Evolutionary conservation across 148 eudicot species (phyloP), one percentile per base, ranked within the genome.

Genomic region (Arctostaphylos glauca): DNA sequence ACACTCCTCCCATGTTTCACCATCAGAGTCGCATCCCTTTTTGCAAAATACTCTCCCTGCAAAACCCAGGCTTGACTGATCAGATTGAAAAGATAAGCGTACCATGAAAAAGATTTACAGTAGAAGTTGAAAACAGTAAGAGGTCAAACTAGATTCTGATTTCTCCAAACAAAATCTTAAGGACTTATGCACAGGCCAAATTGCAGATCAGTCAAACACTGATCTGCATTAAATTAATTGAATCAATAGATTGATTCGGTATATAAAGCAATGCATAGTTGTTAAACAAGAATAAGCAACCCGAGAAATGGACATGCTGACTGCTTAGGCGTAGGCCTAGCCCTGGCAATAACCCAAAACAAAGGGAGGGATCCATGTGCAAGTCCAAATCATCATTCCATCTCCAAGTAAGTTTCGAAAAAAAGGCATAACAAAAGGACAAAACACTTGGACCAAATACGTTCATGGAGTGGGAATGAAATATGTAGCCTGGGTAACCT

Each of bases 41-140:
- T 96, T 96, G 95, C 99, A 96, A 81, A 96, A 94, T 55, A 96
- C 99, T 86, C 99, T 92, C 98, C 98, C 98, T 93, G 21, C 82
- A 89, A 77, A 70, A 87, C 68, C 13, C 19, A 76, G 43, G 1
- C n/a, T 25, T 58, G 31, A 23, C 1, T 23, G 66, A 71, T 59
- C 73, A 71, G 41, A 71, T 71, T 55, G 31, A 55, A 19, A 64
- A 66, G 67, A 9, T 10, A 62, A 50, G 23, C 41, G 25, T 55
- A 2, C 23, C 31, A 16, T 6, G n/a, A 54, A 50, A 64, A 41
- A 43, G 50, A 31, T 31, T 19, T 5, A 77, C 43, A 44, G 52
- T 43, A 31, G 9, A 66, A 48, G 8, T 77, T 64, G 25, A 48
- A 31, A 50, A 77, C 52, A 52, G 13, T 13, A 76, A 59, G 19